A percentile compares a stretch with the other conserved stretches of the same genome.
These are phyloP conservation scores for Tulasnella calospora DNA, from an alignment of 768 basidiomycete species.

Conservation along the genomic window DNA sequence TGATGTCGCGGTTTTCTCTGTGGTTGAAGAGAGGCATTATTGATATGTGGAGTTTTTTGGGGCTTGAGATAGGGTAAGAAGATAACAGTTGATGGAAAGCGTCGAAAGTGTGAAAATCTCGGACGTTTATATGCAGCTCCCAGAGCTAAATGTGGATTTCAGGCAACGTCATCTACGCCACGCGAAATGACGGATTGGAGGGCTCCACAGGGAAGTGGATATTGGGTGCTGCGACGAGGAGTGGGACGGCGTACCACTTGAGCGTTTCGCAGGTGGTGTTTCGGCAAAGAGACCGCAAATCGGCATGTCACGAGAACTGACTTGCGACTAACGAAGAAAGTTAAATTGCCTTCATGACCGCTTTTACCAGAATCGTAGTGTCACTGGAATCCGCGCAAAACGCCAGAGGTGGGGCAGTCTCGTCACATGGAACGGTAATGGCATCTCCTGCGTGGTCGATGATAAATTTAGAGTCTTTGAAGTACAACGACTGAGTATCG, in stretches of 20 bases:
- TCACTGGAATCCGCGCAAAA: neutral
- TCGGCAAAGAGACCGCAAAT: neutral
- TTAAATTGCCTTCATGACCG: neutral
- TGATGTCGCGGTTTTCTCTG: conserved; percentile 8
- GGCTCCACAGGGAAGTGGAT: neutral
- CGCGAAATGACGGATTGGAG: conserved; percentile 7
- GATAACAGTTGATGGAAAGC: neutral
- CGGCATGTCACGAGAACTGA: neutral
- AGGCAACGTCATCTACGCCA: neutral
- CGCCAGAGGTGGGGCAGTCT: neutral
- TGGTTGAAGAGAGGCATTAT: conserved; percentile 23
- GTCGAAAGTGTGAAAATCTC: neutral
- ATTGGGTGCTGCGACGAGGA: neutral
- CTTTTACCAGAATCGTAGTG: neutral
- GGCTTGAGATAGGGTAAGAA: neutral
- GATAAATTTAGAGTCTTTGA: neutral
- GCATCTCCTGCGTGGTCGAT: neutral
- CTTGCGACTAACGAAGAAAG: neutral
- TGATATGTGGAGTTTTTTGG: neutral
- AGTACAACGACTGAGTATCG: neutral
- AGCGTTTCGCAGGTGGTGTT: neutral
- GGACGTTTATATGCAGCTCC: neutral
- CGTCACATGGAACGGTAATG: neutral
- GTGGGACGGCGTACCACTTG: neutral
- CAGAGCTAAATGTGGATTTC: neutral